phyloP scores from a whole-genome alignment of 192 early-diverging fungal genomes.

The Rhizophagus prolifer region DNA sequence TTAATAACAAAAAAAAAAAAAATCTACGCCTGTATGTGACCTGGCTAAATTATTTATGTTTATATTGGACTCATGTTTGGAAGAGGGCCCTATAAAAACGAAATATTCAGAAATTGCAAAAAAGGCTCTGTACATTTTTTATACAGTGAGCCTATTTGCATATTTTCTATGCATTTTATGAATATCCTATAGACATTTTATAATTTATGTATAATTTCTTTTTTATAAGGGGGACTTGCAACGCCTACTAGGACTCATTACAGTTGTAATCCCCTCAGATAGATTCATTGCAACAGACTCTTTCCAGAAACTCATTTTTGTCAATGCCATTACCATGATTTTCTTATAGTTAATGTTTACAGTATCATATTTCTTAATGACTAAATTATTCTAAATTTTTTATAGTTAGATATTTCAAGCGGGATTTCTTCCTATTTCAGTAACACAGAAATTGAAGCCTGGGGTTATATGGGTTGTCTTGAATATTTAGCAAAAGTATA shows the following conservation, averaged over 20 bases:
- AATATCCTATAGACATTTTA: no score
- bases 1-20: no score
- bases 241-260: no score
- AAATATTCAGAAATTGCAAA: no score
- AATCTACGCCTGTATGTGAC: slow-evolving; percentile 23
- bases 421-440: slow-evolving; percentile 30
- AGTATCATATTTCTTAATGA: slow-evolving; percentile 1
- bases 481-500: slow-evolving; percentile 30
- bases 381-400: slow-evolving; percentile 27
- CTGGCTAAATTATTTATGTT: not conserved
- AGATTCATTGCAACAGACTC: no score
- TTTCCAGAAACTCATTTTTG: not conserved
- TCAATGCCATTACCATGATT: no score
- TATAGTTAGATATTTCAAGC: slow-evolving; percentile 32
- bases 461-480: slow-evolving; percentile 25
- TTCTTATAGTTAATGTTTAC: no score
- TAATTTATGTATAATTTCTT: no score
- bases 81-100: slow-evolving; percentile 19
- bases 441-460: slow-evolving; percentile 29
- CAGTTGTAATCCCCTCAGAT: no score
- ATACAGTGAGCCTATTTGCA: no score
- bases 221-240: slow-evolving; percentile 28
- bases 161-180: no score
- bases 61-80: slow-evolving; percentile 28
- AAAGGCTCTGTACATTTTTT: no score